phyloP scores from a whole-genome alignment of 2,329 filamentous ascomycete species.

The Domatiomyces globalis region DNA sequence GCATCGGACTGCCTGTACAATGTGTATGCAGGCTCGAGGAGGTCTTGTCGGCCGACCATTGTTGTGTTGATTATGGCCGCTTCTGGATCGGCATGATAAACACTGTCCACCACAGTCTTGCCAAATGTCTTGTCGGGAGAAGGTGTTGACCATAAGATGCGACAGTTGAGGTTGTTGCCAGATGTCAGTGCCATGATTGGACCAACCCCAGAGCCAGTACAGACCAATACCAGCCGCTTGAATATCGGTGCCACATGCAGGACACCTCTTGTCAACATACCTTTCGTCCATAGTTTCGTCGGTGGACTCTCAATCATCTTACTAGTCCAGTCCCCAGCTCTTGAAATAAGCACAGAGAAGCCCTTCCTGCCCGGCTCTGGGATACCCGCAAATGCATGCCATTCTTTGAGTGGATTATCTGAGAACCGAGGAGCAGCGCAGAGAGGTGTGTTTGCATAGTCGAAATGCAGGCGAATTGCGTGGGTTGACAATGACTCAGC shows the following conservation, averaged over 20 bases:
- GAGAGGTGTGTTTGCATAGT: conserved; percentile 45
- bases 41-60: conserved; percentile 44
- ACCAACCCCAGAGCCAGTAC: conserved; percentile 60
- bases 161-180: conserved; percentile 29
- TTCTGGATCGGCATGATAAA: conserved; percentile 44
- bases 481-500: conserved; percentile 56
- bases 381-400: conserved; percentile 64
- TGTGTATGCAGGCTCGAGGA: conserved; percentile 42
- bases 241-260: conserved; percentile 55
- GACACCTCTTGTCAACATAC: conserved; percentile 52
- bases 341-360: conserved; percentile 57
- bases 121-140: conserved; percentile 51
- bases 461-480: conserved; percentile 56
- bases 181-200: conserved; percentile 51
- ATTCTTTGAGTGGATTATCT: conserved; percentile 51
- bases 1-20: conserved; percentile 34
- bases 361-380: conserved; percentile 42
- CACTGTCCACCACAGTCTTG: conserved; percentile 38
- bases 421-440: conserved; percentile 48
- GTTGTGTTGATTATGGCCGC: conserved; percentile 57
- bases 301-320: conserved; percentile 49
- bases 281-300: conserved; percentile 51
- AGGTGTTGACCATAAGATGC: conserved; percentile 56
- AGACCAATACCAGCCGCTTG: conserved; percentile 49
- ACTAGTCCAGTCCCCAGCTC: conserved; percentile 61